These are phyloP conservation scores for Stachybotrys chlorohalonatus DNA, from an alignment of 2,329 filamentous ascomycete species.

Conservation along the genomic window DNA sequence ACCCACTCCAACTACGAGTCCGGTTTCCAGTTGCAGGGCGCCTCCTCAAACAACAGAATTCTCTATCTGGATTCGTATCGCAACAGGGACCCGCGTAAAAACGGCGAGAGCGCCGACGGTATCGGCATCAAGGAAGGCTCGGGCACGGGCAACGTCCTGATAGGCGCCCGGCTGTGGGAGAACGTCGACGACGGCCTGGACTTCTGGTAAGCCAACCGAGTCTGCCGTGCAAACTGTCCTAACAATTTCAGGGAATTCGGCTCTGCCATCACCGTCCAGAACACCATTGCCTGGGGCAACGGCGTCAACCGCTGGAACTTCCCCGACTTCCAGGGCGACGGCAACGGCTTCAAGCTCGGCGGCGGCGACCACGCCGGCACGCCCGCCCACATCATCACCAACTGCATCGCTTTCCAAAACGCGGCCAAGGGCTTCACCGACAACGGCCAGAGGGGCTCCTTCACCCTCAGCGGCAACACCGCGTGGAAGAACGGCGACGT, in stretches of 20 bases:
- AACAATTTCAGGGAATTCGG: conserved; percentile 20
- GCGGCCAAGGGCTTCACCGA: conserved; percentile 35
- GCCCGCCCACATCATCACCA: conserved; percentile 31
- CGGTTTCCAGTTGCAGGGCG: conserved; percentile 25
- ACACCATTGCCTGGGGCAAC: conserved; percentile 36
- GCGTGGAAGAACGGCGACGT: conserved; percentile 35
- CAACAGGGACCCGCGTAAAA: conserved; percentile 39
- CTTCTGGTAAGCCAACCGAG: conserved; percentile 7
- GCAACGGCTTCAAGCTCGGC: conserved; percentile 39
- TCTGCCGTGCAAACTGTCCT: not conserved
- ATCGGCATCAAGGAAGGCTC: conserved; percentile 37
- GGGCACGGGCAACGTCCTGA: conserved; percentile 34
- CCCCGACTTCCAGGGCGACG: conserved; percentile 31
- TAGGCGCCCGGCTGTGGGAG: conserved; percentile 36
- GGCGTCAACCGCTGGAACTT: conserved; percentile 36
- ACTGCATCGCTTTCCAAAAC: conserved; percentile 35
- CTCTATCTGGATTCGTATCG: conserved; percentile 33
- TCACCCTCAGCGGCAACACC: conserved; percentile 31
- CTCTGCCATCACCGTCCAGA: conserved; percentile 31
- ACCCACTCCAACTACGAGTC: conserved; percentile 30
- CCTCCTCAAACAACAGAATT: conserved; percentile 26
- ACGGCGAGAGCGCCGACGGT: conserved; percentile 40
- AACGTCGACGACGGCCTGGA: conserved; percentile 38
- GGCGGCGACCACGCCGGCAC: conserved; percentile 23
- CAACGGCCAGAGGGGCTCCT: conserved; percentile 31